Conservation (phyloP, 129 eudicot genomes). For the Tanacetum coccineum region DNA sequence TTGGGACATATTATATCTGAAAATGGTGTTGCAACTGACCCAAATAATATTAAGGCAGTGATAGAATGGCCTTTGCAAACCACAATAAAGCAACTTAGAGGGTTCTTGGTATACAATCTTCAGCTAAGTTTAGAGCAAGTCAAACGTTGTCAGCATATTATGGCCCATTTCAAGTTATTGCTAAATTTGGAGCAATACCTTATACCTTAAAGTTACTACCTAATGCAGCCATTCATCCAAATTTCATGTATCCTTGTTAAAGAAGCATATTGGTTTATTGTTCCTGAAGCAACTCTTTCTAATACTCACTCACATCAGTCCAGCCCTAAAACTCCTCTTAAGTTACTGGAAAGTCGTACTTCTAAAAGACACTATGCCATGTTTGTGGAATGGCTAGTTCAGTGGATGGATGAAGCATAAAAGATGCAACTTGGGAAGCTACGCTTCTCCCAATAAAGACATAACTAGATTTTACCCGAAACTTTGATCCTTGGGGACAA, state of each 20-base stretch:
- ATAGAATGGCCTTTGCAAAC: slow-evolving; percentile 4
- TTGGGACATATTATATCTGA: slow-evolving; percentile 18
- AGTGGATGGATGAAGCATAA: background rate
- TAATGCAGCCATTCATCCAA: background rate
- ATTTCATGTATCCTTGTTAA: too few species aligned
- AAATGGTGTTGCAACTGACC: too few species aligned
- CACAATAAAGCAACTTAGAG: background rate
- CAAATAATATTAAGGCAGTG: background rate
- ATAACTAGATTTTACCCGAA: background rate
- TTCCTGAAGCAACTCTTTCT: background rate
- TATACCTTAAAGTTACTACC: background rate
- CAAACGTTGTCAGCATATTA: background rate
- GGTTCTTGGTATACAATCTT: slow-evolving; percentile 7
- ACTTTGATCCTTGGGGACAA: slow-evolving; percentile 33
- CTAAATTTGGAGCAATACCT: background rate
- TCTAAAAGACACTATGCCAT: background rate
- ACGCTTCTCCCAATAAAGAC: too few species aligned
- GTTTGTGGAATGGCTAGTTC: background rate
- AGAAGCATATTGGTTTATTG: background rate
- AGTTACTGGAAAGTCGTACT: too few species aligned
- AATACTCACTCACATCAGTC: too few species aligned
- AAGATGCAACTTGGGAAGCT: background rate
- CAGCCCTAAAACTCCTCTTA: too few species aligned
- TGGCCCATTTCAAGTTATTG: background rate
- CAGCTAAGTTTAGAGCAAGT: background rate